phyloP scores from a whole-genome alignment of 768 basidiomycete species.

The Pluteus cervinus region DNA sequence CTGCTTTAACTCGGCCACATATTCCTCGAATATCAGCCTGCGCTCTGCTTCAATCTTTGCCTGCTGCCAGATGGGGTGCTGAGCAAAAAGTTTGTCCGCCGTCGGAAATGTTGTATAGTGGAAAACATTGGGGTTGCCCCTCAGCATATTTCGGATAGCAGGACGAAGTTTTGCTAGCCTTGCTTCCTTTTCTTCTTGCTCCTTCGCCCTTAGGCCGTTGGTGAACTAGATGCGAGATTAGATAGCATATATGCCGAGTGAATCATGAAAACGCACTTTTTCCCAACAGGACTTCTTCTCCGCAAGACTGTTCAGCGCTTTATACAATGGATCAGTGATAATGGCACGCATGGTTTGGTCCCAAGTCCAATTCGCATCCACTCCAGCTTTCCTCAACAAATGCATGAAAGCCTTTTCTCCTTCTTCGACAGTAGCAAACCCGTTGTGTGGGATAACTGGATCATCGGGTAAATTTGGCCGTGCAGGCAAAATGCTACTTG shows the following conservation, averaged over 20 bases:
- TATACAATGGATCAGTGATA: slow-evolving; percentile 97
- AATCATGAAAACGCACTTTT: slow-evolving; percentile 56
- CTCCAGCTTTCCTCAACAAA: slow-evolving; percentile 82
- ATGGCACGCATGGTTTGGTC: slow-evolving; percentile 97
- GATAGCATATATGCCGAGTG: slow-evolving; percentile 1
- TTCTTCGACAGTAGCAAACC: slow-evolving; percentile 80
- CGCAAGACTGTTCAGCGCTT: slow-evolving; percentile 85
- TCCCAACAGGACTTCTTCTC: slow-evolving; percentile 95
- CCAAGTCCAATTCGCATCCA: slow-evolving; percentile 94
- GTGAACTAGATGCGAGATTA: slow-evolving; percentile 53
- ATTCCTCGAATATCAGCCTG: slow-evolving; percentile 86
- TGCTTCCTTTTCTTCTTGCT: slow-evolving; percentile 81
- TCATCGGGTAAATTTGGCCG: slow-evolving; percentile 82
- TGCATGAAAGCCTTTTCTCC: slow-evolving; percentile 94
- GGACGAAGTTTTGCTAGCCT: slow-evolving; percentile 83
- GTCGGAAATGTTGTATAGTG: slow-evolving; percentile 89
- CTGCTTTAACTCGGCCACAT: slow-evolving; percentile 77
- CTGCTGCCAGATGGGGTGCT: slow-evolving; percentile 90
- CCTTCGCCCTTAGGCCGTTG: slow-evolving; percentile 67
- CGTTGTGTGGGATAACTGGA: slow-evolving; percentile 85
- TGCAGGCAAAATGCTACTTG: slow-evolving; percentile 57
- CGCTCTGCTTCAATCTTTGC: slow-evolving; percentile 83
- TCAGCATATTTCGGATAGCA: slow-evolving; percentile 79
- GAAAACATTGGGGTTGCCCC: slow-evolving; percentile 82
- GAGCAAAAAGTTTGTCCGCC: slow-evolving; percentile 78